These are phyloP conservation scores for Amanita pseudoporphyria DNA, from an alignment of 768 basidiomycete species.

Conservation along the genomic window DNA sequence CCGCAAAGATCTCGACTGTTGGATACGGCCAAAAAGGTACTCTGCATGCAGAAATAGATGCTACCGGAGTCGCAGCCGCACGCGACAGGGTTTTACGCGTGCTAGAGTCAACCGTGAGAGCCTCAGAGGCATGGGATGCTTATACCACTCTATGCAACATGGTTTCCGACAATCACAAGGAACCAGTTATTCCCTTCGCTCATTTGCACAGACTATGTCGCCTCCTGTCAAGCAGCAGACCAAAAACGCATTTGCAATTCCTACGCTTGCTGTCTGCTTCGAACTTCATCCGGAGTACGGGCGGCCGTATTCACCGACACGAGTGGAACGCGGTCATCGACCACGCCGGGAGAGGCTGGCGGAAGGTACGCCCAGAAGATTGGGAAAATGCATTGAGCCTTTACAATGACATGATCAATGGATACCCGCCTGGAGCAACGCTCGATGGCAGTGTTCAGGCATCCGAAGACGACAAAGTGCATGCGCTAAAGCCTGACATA, in stretches of 20 bases:
- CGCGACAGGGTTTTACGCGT: slow-evolving; percentile 12
- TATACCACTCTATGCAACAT: slow-evolving; percentile 27
- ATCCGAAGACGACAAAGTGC: slow-evolving; percentile 6
- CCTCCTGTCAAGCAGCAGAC: slow-evolving; percentile 41
- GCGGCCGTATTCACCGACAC: slow-evolving; percentile 45
- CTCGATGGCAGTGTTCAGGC: slow-evolving; percentile 4
- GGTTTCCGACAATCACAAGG: slow-evolving; percentile 14
- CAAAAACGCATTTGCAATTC: slow-evolving; percentile 51
- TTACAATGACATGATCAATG: slow-evolving; percentile 48
- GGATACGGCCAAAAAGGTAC: not conserved
- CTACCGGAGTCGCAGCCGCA: slow-evolving; percentile 7
- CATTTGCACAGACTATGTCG: slow-evolving; percentile 56
- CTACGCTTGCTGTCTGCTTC: slow-evolving; percentile 63
- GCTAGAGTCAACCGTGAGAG: slow-evolving; percentile 14
- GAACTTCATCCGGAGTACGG: slow-evolving; percentile 42
- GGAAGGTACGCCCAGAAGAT: slow-evolving; percentile 46
- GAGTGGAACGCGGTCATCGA: slow-evolving; percentile 75
- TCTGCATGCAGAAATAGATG: not conserved
- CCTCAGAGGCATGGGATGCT: slow-evolving; percentile 29
- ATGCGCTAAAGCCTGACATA: slow-evolving; percentile 44
- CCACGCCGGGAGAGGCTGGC: slow-evolving; percentile 55
- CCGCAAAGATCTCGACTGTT: not conserved
- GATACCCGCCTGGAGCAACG: slow-evolving; percentile 29
- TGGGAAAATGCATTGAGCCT: slow-evolving; percentile 52
- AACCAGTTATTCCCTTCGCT: slow-evolving; percentile 23